Base-by-base conservation (phyloP, 352 stramenopile species). In the Phytophthora capsici region DNA sequence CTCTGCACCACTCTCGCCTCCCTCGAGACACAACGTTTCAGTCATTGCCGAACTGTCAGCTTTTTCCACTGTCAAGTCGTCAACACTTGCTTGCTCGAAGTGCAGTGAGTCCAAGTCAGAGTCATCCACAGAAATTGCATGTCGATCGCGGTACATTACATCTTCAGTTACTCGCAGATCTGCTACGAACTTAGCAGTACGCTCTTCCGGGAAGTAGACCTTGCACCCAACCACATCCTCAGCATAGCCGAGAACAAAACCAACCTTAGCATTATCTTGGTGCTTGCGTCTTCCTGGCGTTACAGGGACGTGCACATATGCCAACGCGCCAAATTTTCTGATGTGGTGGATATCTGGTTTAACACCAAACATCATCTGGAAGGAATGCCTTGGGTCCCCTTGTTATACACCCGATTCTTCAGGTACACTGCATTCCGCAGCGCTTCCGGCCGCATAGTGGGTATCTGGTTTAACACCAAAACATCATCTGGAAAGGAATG, bases 381-480 rank as follows among this genome's bases (percentile, higher is more conserved):
- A 9, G 37, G 47, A 38, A 57, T 57, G 1, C 37, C 57, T 3
- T 52, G 36, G 1, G 13, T 49, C 0, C 36, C 56, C 17, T 50
- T 56, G 45, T 56, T 49, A 23, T 43, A 63, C 9, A 60, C 41
- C 4, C 52, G 41, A 28, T 59, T 60, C 17, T 52, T 51, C n/a
- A 60, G 4, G 32, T 55, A 56, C 34, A 63, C 56, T 6, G 56
- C 56, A 41, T 63, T 63, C 20, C 32, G 6, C n/a, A 63, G 7
- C 17, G 45, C 56, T 20, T 56, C 44, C 14, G n/a, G n/a, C n/a
- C n/a, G n/a, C n/a, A n/a, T 63, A 43, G 32, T 63, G 54, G 0
- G 48, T 8, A 23, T 63, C 54, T 4, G 44, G 54, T 10, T 55
- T 54, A 9, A 63, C 25, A 6, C 51, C 51, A 50, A n/a, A 59